Evolutionary conservation across 2,329 filamentous ascomycete species (phyloP).

Genomic region (Phaeosphaeria sp.): DNA sequence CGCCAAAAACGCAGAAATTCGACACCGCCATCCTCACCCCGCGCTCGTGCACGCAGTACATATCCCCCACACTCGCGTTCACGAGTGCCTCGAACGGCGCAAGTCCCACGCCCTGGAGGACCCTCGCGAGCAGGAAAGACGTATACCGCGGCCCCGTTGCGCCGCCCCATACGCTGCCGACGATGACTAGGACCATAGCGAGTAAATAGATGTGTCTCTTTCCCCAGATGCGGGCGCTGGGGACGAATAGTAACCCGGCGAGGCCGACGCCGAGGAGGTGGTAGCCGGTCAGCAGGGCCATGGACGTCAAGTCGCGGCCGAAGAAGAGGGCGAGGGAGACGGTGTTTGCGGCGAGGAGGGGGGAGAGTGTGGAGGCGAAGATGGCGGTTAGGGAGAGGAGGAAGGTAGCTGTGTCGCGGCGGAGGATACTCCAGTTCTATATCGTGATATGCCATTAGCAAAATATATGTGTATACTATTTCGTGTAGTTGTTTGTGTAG

Average conservation of each 20-base stretch:
- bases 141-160: constrained; percentile 70
- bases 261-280: constrained; percentile 84
- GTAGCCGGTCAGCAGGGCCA: constrained; percentile 85
- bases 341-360: constrained; percentile 88
- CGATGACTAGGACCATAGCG: constrained; percentile 75
- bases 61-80: constrained; percentile 85
- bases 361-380: constrained; percentile 82
- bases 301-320: constrained; percentile 69
- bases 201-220: constrained; percentile 88
- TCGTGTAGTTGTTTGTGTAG: too few species aligned
- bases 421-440: constrained; percentile 86
- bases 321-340: constrained; percentile 76
- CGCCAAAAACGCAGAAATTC: constrained; percentile 74
- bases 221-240: constrained; percentile 87
- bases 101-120: constrained; percentile 85
- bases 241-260: constrained; percentile 84
- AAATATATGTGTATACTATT: too few species aligned
- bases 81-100: constrained; percentile 91
- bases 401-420: constrained; percentile 79
- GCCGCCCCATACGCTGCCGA: constrained; percentile 80
- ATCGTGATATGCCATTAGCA: neutral
- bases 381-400: constrained; percentile 81
- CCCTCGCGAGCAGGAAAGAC: constrained; percentile 76
- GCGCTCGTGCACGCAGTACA: constrained; percentile 88
- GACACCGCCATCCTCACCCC: constrained; percentile 86